Evolutionary conservation across 2,329 filamentous ascomycete genomes (phyloP).

Genomic region (Nigrospora sphaerica): DNA sequence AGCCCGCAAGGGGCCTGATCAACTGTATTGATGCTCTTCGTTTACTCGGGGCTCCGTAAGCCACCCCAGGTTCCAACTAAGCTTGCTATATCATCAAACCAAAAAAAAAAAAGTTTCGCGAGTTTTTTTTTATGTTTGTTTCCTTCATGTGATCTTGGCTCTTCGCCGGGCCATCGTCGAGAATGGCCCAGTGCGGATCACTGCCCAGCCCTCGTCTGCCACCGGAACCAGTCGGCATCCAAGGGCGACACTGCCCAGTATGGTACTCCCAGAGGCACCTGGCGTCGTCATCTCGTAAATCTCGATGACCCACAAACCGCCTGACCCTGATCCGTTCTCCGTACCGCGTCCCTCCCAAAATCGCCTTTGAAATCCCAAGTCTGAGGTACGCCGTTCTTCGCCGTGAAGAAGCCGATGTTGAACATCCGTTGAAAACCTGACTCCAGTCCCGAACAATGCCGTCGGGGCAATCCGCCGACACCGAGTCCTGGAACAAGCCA

Average conservation of each 20-base stretch:
- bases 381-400: no score
- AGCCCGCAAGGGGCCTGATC: neutral
- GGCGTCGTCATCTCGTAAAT: neutral
- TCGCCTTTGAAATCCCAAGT: neutral
- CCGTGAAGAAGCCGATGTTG: no score
- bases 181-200: neutral
- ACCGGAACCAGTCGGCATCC: neutral
- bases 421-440: no score
- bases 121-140: conserved; percentile 4
- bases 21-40: neutral
- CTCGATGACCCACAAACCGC: neutral
- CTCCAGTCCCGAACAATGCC: no score
- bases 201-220: no score
- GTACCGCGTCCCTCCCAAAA: neutral
- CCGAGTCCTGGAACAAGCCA: no score
- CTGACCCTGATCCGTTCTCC: neutral
- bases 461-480: no score
- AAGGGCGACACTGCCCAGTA: neutral
- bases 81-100: conserved; percentile 3
- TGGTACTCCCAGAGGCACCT: no score
- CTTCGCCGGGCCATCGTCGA: neutral
- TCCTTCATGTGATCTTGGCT: neutral
- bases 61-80: conserved; percentile 1
- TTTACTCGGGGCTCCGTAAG: neutral
- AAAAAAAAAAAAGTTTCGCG: conserved; percentile 1